These are phyloP conservation scores for Chlorencoelia australis DNA, from an alignment of 2,329 filamentous ascomycete genomes.

Conservation along the genomic window DNA sequence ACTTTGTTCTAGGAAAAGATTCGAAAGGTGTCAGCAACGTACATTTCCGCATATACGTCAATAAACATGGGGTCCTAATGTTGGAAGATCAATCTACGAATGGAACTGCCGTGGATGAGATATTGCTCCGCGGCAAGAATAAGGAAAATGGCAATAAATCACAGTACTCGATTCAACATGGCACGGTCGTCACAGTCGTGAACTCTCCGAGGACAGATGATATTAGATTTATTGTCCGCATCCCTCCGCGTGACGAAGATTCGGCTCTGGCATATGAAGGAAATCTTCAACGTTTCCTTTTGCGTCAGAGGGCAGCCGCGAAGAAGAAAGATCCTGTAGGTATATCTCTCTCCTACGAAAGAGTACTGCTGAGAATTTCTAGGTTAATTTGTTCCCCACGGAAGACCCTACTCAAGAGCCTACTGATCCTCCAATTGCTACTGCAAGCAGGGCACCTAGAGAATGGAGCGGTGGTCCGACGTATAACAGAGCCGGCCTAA, in stretches of 20 bases:
- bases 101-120: conserved; percentile 75
- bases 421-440: conserved; percentile 10
- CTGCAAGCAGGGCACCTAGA: conserved; percentile 32
- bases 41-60: conserved; percentile 93
- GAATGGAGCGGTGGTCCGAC: conserved; percentile 76
- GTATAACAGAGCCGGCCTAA: conserved; percentile 73
- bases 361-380: conserved; percentile 7
- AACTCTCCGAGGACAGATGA: conserved; percentile 45
- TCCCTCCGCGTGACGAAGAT: conserved; percentile 63
- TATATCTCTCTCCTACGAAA: not conserved
- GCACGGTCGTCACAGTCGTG: conserved; percentile 23
- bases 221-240: conserved; percentile 67
- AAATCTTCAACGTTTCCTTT: conserved; percentile 41
- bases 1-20: conserved; percentile 58
- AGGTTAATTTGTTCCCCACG: conserved; percentile 24
- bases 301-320: no score
- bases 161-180: conserved; percentile 25
- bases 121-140: conserved; percentile 48
- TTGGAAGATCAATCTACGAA: conserved; percentile 93
- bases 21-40: conserved; percentile 76
- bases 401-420: conserved; percentile 17
- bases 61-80: conserved; percentile 79
- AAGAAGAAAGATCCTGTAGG: conserved; percentile 19
- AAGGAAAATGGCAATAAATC: conserved; percentile 32
- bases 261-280: conserved; percentile 54